Evolutionary conservation across 768 basidiomycete species (phyloP), one percentile per base, ranked within the genome.

Genomic region (Gymnopilus dilepis): DNA sequence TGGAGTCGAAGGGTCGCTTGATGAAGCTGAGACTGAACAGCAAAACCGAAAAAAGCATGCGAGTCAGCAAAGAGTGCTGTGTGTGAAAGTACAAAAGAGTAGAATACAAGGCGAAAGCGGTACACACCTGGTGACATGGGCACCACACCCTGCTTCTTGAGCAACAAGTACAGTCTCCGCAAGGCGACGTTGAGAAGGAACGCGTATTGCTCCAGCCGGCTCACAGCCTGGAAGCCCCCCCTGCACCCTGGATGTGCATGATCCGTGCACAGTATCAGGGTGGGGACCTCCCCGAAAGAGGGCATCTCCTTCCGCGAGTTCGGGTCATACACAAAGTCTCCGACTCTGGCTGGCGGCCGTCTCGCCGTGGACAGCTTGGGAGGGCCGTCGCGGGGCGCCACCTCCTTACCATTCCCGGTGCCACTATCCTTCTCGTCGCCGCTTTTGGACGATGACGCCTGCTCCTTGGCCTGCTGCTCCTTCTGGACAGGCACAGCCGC

Each of bases 181-280:
- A 99, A 80, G 19, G 97, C 97, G 22, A 99, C 97, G 71, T 98
- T 98, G 55, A 99, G 80, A 59, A 99, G 77, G 81, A 96, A 99
- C 2, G 97, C 94, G 74, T 97, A 99, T 72, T 99, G 97, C 79
- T 99, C 97, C 65, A 99, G 77, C 59, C 97, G 83, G 62, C 96
- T 94, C 15, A 97, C 97, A 17, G 92, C 83, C 70, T 93, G 91
- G 76, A 99, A 98, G 11, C 96, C 95, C 22, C 76, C 70, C 58
- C 85, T 80, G 69, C 90, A 92, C 15, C 83, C 84, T 26, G 76
- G 68, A 70, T 89, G 87, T 7, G 83, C 87, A 72, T 97, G 95
- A 13, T 90, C 87, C 5, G 81, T 83, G 74, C 97, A 99, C 61
- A 87, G 84, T 64, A 94, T 86, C 52, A 86, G 77, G 30, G 83